These are phyloP conservation scores for Lachancea meyersii DNA, from an alignment of 805 yeast genomes.

Conservation along the genomic window DNA sequence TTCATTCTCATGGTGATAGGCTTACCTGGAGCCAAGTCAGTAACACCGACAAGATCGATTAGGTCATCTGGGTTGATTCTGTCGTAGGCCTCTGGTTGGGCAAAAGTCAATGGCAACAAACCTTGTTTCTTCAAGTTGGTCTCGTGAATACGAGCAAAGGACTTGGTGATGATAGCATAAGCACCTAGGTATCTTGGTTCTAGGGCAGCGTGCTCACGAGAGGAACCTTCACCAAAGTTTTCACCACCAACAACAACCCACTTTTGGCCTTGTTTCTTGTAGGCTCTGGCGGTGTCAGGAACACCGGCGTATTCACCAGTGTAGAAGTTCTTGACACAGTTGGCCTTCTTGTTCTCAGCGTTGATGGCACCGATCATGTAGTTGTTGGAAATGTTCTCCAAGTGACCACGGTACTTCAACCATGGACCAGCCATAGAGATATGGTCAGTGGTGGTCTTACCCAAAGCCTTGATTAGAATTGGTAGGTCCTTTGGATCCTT, in stretches of 20 bases:
- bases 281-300: conserved; percentile 92
- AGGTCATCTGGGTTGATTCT: conserved; percentile 86
- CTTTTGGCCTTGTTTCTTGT: conserved; percentile 85
- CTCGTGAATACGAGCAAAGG: conserved; percentile 98
- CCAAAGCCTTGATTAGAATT: conserved; percentile 90
- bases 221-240: conserved; percentile 99
- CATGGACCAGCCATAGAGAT: conserved; percentile 99
- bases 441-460: conserved; percentile 99
- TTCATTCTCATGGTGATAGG: conserved; percentile 69
- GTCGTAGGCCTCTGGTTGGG: conserved; percentile 85
- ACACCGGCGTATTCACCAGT: conserved; percentile 92
- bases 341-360: conserved; percentile 93
- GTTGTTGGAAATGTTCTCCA: conserved; percentile 97
- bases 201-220: conserved; percentile 99
- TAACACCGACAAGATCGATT: conserved; percentile 79
- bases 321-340: conserved; percentile 80
- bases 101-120: conserved; percentile 92
- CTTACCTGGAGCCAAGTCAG: conserved; percentile 89
- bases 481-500: conserved; percentile 86
- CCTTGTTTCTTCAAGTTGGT: conserved; percentile 99
- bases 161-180: conserved; percentile 93
- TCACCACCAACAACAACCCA: conserved; percentile 99
- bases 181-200: conserved; percentile 99
- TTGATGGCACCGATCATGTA: conserved; percentile 99
- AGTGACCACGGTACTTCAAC: conserved; percentile 99